Evolutionary conservation across 2,329 filamentous ascomycete species (phyloP).

Genomic region (Pseudogymnoascus sp.): DNA sequence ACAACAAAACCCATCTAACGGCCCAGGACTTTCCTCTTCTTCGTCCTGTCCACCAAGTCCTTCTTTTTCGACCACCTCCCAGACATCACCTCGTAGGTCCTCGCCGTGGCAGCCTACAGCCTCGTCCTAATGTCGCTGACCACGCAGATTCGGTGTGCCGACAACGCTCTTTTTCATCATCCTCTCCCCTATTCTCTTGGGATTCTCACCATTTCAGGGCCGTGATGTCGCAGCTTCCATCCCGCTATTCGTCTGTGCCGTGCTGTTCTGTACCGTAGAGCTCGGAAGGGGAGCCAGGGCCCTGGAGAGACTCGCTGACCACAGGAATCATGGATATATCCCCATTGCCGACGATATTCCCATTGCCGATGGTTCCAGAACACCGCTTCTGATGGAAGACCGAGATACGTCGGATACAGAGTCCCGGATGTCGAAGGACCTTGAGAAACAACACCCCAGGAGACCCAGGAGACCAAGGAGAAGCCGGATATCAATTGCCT

Average conservation of each 20-base stretch:
- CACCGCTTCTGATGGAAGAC: not conserved
- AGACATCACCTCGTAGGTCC: not conserved
- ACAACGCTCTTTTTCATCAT: not conserved
- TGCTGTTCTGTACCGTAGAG: not conserved
- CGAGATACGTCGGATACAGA: not conserved
- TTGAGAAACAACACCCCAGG: no score
- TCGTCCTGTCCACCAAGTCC: not conserved
- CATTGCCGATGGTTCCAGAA: no score
- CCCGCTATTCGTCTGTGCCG: not conserved
- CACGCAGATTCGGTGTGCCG: not conserved
- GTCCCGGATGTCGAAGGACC: not conserved
- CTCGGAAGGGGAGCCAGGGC: not conserved
- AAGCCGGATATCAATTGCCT: not conserved
- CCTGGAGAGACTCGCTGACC: not conserved
- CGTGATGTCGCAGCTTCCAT: not conserved
- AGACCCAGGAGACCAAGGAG: not conserved
- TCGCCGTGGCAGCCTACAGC: not conserved
- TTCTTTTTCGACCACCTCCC: not conserved
- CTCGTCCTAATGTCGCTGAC: not conserved
- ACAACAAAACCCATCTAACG: not conserved
- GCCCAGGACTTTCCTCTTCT: not conserved
- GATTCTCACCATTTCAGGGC: not conserved
- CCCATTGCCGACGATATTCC: not conserved
- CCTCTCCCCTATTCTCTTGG: not conserved
- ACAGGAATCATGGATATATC: not conserved